Conservation (phyloP, 2,329 filamentous ascomycete species). For the Sordariomycetes sp. region DNA sequence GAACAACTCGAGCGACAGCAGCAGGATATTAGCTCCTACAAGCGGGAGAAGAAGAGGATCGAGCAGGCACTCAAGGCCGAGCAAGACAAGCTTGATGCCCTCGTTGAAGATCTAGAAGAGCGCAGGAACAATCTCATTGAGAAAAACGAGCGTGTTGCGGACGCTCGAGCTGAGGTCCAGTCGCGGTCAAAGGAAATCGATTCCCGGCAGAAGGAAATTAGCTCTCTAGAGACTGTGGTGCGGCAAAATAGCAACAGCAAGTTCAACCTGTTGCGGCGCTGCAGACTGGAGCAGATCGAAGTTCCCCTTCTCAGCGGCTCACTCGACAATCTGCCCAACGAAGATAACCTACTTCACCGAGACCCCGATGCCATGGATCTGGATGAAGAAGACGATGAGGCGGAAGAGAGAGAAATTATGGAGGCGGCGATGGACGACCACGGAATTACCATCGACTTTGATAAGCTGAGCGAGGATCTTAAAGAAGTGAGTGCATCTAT, state of each 20-base stretch:
- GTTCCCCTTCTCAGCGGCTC: slow-evolving; percentile 68
- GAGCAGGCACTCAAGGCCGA: slow-evolving; percentile 60
- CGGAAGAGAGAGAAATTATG: slow-evolving; percentile 45
- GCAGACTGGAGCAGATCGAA: slow-evolving; percentile 85
- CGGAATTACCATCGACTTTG: slow-evolving; percentile 82
- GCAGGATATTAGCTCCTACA: slow-evolving; percentile 55
- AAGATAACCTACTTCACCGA: slow-evolving; percentile 62
- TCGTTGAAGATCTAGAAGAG: slow-evolving; percentile 59
- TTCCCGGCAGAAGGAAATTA: slow-evolving; percentile 55
- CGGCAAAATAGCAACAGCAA: slow-evolving; percentile 76
- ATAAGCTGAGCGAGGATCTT: slow-evolving; percentile 67
- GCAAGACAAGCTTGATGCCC: slow-evolving; percentile 61
- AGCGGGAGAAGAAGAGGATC: slow-evolving; percentile 60
- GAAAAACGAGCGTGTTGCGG: slow-evolving; percentile 63
- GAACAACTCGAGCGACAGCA: slow-evolving; percentile 53
- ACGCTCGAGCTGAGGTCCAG: slow-evolving; percentile 67
- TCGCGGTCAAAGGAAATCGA: slow-evolving; percentile 80
- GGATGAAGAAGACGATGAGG: slow-evolving; percentile 37
- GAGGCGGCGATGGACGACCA: slow-evolving; percentile 68
- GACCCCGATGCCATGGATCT: slow-evolving; percentile 89
- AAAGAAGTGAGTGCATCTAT: slow-evolving; percentile 46
- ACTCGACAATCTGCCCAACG: slow-evolving; percentile 75
- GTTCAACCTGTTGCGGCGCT: slow-evolving; percentile 73
- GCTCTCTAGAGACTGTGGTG: slow-evolving; percentile 67
- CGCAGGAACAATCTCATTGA: slow-evolving; percentile 54